phyloP scores from a whole-genome alignment of 257 asterid species.

The Coffea canephora region DNA sequence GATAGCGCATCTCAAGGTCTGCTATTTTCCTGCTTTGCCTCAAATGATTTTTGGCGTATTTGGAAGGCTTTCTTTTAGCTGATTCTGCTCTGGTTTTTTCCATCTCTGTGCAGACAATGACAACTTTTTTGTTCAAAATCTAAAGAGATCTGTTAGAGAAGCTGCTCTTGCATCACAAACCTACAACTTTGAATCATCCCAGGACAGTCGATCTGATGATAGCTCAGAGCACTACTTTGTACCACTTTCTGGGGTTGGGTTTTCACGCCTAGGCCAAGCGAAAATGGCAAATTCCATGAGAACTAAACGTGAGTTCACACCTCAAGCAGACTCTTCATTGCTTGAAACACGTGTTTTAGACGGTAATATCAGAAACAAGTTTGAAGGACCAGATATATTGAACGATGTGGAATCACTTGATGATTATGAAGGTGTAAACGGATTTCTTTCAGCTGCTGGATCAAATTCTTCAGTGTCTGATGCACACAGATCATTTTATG shows the following conservation, averaged over 20 bases:
- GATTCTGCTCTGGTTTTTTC: constrained; percentile 8
- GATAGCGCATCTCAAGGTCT: constrained; percentile 63
- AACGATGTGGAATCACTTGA: constrained; percentile 73
- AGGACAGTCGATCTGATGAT: constrained; percentile 81
- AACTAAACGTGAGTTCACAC: constrained; percentile 49
- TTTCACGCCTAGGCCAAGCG: constrained; percentile 56
- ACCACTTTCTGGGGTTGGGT: constrained; percentile 68
- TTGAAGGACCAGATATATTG: constrained; percentile 54
- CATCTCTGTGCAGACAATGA: constrained; percentile 61
- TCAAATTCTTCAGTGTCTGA: constrained; percentile 75
- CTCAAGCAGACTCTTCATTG: constrained; percentile 64
- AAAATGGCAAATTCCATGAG: constrained; percentile 48
- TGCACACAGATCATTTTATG: constrained; percentile 72
- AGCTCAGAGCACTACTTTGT: constrained; percentile 88
- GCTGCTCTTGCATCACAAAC: constrained; percentile 76
- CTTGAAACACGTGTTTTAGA: constrained; percentile 43
- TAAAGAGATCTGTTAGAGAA: constrained; percentile 93
- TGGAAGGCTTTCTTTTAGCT: neutral
- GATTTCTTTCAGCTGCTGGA: constrained; percentile 75
- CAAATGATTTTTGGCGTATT: neutral
- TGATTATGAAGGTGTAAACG: constrained; percentile 63
- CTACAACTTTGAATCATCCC: constrained; percentile 63
- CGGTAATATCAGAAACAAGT: constrained; percentile 51
- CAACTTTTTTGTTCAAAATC: constrained; percentile 62
- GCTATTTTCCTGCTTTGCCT: constrained; percentile 20